A percentile compares a stretch with the other conserved stretches of the same genome.
These are phyloP conservation scores for Erysimum pusillum DNA, from an alignment of 441 rosid genomes.

Conservation along the genomic window DNA sequence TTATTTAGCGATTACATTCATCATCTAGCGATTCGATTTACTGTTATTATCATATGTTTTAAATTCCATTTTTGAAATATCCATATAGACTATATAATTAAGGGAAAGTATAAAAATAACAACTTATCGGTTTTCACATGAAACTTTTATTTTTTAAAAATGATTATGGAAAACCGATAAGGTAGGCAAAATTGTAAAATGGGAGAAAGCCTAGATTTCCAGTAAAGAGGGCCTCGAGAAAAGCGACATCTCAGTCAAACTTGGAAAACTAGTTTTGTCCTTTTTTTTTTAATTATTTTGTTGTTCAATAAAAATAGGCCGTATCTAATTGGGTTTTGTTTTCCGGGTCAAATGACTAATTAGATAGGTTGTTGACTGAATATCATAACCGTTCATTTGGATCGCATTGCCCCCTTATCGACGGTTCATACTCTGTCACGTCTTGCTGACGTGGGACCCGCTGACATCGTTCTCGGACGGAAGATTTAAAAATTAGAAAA, in stretches of 20 bases:
- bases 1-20: background rate
- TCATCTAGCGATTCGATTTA: too few relatives aligned
- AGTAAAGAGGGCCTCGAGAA: constrained; percentile 62
- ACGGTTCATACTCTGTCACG: constrained; percentile 30
- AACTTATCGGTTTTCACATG: background rate
- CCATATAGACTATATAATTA: too few relatives aligned
- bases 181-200: constrained; percentile 46
- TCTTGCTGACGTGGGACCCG: constrained; percentile 33
- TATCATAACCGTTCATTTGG: constrained; percentile 19
- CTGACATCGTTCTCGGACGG: constrained; percentile 42
- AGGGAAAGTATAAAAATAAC: background rate
- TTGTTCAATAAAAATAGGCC: constrained; percentile 27
- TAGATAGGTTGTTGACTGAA: constrained; percentile 45
- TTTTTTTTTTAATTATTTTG: constrained; percentile 10
- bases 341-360: constrained; percentile 46
- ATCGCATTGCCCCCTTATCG: constrained; percentile 6
- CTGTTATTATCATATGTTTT: background rate
- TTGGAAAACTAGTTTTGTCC: constrained; percentile 52
- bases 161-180: background rate
- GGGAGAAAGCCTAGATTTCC: constrained; percentile 45
- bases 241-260: constrained; percentile 69
- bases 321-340: constrained; percentile 37
- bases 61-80: background rate
- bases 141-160: background rate
- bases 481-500: constrained; percentile 16